These are phyloP conservation scores for Beauveria sp. DNA, from an alignment of 2,329 filamentous ascomycete species.

Conservation along the genomic window DNA sequence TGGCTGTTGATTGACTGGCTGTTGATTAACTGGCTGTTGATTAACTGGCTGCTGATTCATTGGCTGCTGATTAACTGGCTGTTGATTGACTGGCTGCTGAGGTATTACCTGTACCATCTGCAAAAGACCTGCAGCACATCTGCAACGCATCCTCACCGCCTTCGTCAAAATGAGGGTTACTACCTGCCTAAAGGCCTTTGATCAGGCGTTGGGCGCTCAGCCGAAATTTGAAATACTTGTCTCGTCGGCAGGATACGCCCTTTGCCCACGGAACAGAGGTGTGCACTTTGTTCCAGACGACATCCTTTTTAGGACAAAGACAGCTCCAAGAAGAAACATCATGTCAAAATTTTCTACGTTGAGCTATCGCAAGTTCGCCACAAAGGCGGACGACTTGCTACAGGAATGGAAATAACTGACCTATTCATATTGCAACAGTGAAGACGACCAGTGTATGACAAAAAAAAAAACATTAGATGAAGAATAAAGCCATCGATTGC, in stretches of 20 bases:
- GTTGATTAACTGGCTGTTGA: no score
- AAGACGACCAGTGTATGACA: no score
- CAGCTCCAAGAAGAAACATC: slow-evolving; percentile 14
- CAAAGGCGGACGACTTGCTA: neutral
- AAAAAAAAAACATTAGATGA: no score
- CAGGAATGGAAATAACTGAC: neutral
- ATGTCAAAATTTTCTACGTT: slow-evolving; percentile 24
- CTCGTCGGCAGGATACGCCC: neutral
- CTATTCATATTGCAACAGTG: slow-evolving; percentile 30
- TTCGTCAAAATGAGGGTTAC: no score
- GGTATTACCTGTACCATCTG: no score
- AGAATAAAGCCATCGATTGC: no score
- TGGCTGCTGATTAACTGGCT: no score
- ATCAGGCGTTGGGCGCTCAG: neutral
- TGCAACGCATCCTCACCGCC: no score
- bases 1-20: no score
- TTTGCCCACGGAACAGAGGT: slow-evolving; percentile 42
- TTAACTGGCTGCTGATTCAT: no score
- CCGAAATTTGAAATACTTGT: neutral
- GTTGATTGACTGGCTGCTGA: no score
- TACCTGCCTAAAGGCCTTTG: neutral
- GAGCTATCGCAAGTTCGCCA: slow-evolving; percentile 22
- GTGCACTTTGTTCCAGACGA: slow-evolving; percentile 24
- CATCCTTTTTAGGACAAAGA: slow-evolving; percentile 26
- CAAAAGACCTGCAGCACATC: no score